Evolutionary conservation across 2,329 filamentous ascomycete species (phyloP).

Genomic region (Pseudopithomyces chartarum): DNA sequence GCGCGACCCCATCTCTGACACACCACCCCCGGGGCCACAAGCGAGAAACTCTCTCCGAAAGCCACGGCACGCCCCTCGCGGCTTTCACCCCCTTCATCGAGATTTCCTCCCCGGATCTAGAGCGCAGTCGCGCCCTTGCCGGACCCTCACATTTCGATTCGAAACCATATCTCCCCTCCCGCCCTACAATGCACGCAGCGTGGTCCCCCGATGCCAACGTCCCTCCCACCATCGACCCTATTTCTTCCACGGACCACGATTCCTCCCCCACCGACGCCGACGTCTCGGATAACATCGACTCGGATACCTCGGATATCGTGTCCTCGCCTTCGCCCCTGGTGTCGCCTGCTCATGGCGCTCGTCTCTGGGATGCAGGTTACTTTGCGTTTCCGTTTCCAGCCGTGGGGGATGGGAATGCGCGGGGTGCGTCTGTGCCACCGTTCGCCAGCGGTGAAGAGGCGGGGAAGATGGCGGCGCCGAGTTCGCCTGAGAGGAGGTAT

Average conservation of each 20-base stretch:
- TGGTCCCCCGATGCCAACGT: constrained; percentile 6
- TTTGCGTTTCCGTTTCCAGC: constrained; percentile 34
- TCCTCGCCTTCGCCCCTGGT: constrained; percentile 37
- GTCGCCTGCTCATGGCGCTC: constrained; percentile 25
- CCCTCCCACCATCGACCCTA: constrained; percentile 20
- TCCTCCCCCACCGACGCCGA: constrained; percentile 39
- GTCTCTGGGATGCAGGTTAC: constrained; percentile 32
- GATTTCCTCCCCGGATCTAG: constrained; percentile 22
- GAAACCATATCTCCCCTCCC: constrained; percentile 22
- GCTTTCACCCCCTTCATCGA: constrained; percentile 13
- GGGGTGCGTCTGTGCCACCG: constrained; percentile 17
- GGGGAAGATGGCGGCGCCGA: constrained; percentile 37
- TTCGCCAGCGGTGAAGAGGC: constrained; percentile 23
- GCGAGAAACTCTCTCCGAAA: constrained; percentile 29
- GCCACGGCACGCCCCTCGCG: constrained; percentile 23
- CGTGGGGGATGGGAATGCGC: constrained; percentile 35
- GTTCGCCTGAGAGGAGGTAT: constrained; percentile 48
- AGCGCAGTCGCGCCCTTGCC: constrained; percentile 14
- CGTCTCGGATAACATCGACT: constrained; percentile 35
- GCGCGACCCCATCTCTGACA: constrained; percentile 19
- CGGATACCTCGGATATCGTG: constrained; percentile 37
- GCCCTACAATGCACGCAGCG: constrained; percentile 9
- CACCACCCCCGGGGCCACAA: constrained; percentile 23
- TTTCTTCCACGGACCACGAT: constrained; percentile 35
- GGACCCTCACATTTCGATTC: too few relatives aligned